Evolutionary conservation across 805 yeast species (phyloP).

Genomic region (Vanderwaltozyma polyspora): DNA sequence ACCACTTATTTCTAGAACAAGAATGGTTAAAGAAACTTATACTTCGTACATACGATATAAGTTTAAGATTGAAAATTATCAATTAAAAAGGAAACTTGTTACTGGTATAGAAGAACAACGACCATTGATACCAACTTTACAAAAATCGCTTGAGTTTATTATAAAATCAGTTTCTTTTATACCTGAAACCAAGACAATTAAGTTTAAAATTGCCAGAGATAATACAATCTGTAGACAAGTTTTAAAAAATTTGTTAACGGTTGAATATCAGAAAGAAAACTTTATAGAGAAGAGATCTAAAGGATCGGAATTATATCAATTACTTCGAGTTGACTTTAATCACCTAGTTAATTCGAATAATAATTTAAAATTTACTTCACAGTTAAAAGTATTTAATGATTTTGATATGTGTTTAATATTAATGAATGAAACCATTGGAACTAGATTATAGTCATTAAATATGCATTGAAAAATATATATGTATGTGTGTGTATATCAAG

Average conservation of each 20-base stretch:
- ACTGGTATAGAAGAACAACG: slow-evolving; percentile 3
- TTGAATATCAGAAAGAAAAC: slow-evolving; percentile 17
- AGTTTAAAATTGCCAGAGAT: slow-evolving; percentile 7
- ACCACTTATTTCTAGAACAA: slow-evolving; percentile 19
- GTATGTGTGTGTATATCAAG: background rate
- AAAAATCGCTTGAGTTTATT: slow-evolving; percentile 17
- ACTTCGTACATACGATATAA: slow-evolving; percentile 20
- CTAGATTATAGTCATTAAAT: slow-evolving; percentile 8
- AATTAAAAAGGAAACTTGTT: slow-evolving; percentile 11
- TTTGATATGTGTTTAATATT: slow-evolving; percentile 18
- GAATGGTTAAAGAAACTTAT: slow-evolving; percentile 18
- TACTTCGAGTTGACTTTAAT: slow-evolving; percentile 8
- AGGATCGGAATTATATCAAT: background rate
- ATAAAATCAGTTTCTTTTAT: slow-evolving; percentile 12
- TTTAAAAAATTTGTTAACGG: slow-evolving; percentile 19
- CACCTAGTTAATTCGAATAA: slow-evolving; percentile 5
- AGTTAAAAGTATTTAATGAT: slow-evolving; percentile 9
- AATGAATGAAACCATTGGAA: slow-evolving; percentile 20
- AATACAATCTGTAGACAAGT: slow-evolving; percentile 15
- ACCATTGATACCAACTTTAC: slow-evolving; percentile 3
- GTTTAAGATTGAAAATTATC: slow-evolving; percentile 20
- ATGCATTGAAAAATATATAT: background rate
- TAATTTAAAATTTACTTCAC: background rate
- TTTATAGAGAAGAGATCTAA: slow-evolving; percentile 3
- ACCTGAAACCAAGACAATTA: slow-evolving; percentile 4